A percentile compares a stretch with the other conserved stretches of the same genome.
phyloP scores from a whole-genome alignment of 768 basidiomycete species.

The Suillus americanus region DNA sequence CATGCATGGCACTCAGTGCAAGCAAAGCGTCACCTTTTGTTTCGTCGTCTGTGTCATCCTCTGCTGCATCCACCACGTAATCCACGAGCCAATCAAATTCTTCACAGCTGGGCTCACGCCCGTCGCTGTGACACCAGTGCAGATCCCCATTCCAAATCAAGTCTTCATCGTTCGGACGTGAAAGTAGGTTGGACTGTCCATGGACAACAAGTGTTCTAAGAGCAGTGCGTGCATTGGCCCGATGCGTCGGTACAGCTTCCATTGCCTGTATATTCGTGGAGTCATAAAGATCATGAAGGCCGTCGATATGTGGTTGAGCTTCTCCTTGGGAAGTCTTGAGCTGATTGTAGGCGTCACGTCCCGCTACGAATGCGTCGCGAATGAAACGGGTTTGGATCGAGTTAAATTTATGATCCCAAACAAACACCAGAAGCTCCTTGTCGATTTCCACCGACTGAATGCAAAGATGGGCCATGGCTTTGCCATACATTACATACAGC shows the following conservation, averaged over 20 bases:
- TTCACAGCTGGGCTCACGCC: background rate
- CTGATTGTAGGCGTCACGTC: background rate
- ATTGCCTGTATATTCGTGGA: too few species aligned
- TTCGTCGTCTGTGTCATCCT: background rate
- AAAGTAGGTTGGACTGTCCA: background rate
- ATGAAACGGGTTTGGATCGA: background rate
- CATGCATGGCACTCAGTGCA: background rate
- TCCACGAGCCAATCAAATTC: background rate
- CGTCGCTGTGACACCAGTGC: background rate
- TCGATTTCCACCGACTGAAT: background rate
- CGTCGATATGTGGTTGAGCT: too few species aligned
- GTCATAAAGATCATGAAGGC: too few species aligned
- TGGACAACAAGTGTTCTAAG: background rate
- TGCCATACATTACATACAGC: background rate
- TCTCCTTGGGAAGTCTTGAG: background rate
- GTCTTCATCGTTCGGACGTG: background rate
- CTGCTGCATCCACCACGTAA: background rate
- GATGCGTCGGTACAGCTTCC: too few species aligned
- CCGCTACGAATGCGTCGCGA: background rate
- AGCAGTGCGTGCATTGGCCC: background rate
- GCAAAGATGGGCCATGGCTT: background rate
- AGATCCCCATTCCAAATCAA: background rate
- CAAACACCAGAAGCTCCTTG: background rate
- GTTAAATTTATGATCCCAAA: background rate
- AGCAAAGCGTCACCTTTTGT: background rate